These are phyloP conservation scores for Senna tora DNA, from an alignment of 306 rosid species.

Conservation along the genomic window DNA sequence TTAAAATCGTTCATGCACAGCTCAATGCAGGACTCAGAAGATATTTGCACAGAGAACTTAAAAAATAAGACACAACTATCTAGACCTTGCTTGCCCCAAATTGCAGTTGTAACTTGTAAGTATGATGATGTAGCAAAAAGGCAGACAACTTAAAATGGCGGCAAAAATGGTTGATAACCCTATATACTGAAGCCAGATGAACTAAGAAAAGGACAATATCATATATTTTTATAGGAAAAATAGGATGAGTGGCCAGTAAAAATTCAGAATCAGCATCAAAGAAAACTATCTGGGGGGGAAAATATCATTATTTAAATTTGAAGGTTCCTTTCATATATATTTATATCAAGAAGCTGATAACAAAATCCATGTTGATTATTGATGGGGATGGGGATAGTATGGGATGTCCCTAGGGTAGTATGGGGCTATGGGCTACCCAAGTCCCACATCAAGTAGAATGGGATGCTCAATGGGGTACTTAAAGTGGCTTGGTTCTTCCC, in stretches of 20 bases:
- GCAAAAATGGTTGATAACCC: no score
- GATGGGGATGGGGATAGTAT: no score
- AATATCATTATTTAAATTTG: neutral
- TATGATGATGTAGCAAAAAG: neutral
- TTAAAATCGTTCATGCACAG: slow-evolving; percentile 5
- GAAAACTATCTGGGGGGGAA: neutral
- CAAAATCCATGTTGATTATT: neutral
- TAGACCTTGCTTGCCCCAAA: neutral
- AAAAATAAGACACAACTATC: neutral
- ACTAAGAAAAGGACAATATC: no score
- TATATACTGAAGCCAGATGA: no score
- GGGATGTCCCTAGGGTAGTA: no score
- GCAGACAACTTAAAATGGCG: slow-evolving; percentile 17
- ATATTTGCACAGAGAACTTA: slow-evolving; percentile 13
- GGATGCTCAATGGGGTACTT: no score
- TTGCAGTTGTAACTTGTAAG: neutral
- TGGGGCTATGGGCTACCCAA: no score
- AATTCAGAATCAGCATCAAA: neutral
- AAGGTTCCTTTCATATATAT: neutral
- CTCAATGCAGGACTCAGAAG: slow-evolving; percentile 8
- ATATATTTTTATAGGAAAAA: no score
- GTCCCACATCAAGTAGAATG: no score
- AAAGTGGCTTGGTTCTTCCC: no score
- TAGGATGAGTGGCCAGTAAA: neutral
- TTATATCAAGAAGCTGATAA: neutral